phyloP scores from a whole-genome alignment of 306 rosid genomes.

The peach (Prunus persica) region Prunus_persica_NCBIv2 NC_034016.1:22010001-22010500 shows the following conservation, averaged over 20 bases:
- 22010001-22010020: neutral
- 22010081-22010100: constrained; percentile 77
- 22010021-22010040: neutral
- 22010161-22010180: constrained; percentile 68
- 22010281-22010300: constrained; percentile 79
- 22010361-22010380: constrained; percentile 40
- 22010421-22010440: neutral
- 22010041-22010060: constrained; percentile 44
- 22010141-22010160: constrained; percentile 53
- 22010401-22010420: neutral
- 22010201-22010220: neutral
- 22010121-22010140: constrained; percentile 74
- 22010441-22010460: neutral
- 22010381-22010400: constrained; percentile 1
- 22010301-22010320: constrained; percentile 75
- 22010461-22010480: neutral
- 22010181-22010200: constrained; percentile 24
- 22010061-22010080: constrained; percentile 82
- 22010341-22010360: constrained; percentile 38
- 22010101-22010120: constrained; percentile 57
- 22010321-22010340: constrained; percentile 71
- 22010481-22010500: neutral
- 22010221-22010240: constrained; percentile 2
- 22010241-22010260: constrained; percentile 1
- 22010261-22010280: constrained; percentile 88